Base-by-base conservation (phyloP, 192 early-diverging fungal species). In the Podila verticillata region DNA sequence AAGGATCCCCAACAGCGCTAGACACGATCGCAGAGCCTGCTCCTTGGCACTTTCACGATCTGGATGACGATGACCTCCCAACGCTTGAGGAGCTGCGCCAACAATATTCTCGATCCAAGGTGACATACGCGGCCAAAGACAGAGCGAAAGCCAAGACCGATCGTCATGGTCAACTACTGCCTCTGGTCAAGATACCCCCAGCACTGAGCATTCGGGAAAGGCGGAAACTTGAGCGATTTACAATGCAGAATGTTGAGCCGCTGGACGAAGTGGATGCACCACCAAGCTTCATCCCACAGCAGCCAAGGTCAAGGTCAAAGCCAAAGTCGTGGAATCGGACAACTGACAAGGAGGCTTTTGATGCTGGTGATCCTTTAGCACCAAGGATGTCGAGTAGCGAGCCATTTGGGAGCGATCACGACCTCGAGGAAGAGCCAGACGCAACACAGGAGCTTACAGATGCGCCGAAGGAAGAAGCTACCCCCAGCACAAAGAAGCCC, bases 51-150 rank as follows among this genome's bases (percentile, higher is more conserved):
- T 47, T 66, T 44, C 72, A 74, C 22, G 72, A 74, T 56, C 39
- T 58, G 59, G 65, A 74, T 22, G 62, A 66, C 4, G 72, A 74
- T 19, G 65, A 59, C 31, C 59, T 74, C 20, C 72, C 63, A 48
- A 63, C 63, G 3, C 44, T 61, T 9, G 57, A 65, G 2, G 57
- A 65, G 13, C 62, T 65, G 6, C 71, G 71, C 22, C 62, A 13
- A 17, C 71, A 64, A 29, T 72, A 47, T 17, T 29, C 22, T 30
- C 10, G 36, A 4, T 60, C 10, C 2, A 22, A 61, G 10, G 17
- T n/a, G 5, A 15, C 10, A 34, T 34, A 17, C 10, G 24, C 31
- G 0, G 12, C 60, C 32, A 61, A 61, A 30, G 19, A 24, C 20
- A 28, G 9, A 28, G 6, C 5, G 48, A 6, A 1, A 9, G 28